phyloP scores from a whole-genome alignment of 805 yeast species.

The Candida nanaspora region DNA sequence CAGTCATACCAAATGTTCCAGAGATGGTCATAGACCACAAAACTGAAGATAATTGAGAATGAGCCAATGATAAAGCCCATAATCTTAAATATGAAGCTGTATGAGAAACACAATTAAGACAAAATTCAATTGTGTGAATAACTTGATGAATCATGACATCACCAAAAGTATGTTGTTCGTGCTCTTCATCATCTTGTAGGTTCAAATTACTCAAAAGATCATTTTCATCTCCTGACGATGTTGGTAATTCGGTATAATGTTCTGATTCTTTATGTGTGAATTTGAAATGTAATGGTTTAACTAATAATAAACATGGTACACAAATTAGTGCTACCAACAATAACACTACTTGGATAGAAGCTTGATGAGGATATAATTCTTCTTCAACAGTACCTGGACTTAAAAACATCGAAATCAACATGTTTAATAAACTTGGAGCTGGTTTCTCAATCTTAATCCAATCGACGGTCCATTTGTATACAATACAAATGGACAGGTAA shows the following conservation, averaged over 20 bases:
- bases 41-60: conserved; percentile 91
- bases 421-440: conserved; percentile 91
- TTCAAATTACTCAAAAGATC: conserved; percentile 25
- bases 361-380: conserved; percentile 74
- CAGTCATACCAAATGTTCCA: conserved; percentile 64
- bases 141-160: conserved; percentile 96
- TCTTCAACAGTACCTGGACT: conserved; percentile 87
- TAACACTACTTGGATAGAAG: conserved; percentile 62
- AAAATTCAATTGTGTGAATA: conserved; percentile 95
- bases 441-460: conserved; percentile 73
- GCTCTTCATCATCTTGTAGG: conserved; percentile 45
- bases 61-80: conserved; percentile 97
- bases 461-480: conserved; percentile 92
- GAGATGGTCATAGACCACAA: conserved; percentile 93
- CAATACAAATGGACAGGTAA: conserved; percentile 74
- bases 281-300: conserved; percentile 61
- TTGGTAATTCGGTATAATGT: conserved; percentile 34
- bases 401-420: conserved; percentile 92
- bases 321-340: conserved; percentile 74
- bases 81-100: conserved; percentile 94
- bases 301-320: conserved; percentile 85
- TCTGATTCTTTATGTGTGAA: conserved; percentile 47
- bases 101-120: conserved; percentile 95
- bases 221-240: conserved; percentile 20
- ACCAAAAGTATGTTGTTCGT: conserved; percentile 67